phyloP scores from a whole-genome alignment of 805 yeast species.

The Martiniozyma abietophila region DNA sequence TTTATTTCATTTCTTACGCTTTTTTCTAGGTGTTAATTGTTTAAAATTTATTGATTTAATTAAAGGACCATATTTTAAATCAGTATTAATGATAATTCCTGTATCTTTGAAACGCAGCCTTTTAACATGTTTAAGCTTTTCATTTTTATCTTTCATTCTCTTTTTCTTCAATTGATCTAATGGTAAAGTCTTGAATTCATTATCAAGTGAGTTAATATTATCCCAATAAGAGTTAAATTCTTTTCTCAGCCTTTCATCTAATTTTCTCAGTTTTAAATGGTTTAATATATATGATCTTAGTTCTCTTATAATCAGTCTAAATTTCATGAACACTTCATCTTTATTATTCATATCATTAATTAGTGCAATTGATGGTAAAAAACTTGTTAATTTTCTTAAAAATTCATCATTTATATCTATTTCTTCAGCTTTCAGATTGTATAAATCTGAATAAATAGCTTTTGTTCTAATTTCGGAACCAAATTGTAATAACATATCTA shows the following conservation, averaged over 20 bases:
- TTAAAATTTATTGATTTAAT: too few relatives aligned
- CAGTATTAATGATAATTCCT: too few relatives aligned
- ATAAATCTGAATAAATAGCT: conserved; percentile 6
- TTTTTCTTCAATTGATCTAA: background rate
- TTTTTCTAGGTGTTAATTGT: too few relatives aligned
- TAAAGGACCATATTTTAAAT: too few relatives aligned
- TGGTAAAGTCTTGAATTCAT: too few relatives aligned
- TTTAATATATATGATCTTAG: conserved; percentile 30
- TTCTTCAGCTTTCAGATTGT: conserved; percentile 7
- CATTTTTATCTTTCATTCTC: background rate
- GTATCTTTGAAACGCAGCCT: too few relatives aligned
- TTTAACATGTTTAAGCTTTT: too few relatives aligned
- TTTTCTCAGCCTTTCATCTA: conserved; percentile 24
- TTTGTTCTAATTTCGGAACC: conserved; percentile 14
- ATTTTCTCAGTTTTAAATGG: conserved; percentile 30
- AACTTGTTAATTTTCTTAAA: conserved; percentile 4
- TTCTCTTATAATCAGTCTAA: conserved; percentile 42
- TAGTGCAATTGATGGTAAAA: conserved; percentile 29
- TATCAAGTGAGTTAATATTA: too few relatives aligned
- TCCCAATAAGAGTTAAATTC: conserved; percentile 3
- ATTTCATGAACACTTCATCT: conserved; percentile 43
- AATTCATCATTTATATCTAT: conserved; percentile 9
- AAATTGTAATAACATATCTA: conserved; percentile 34
- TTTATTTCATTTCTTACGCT: too few relatives aligned
- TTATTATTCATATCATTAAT: conserved; percentile 39